Conservation (phyloP, 1,139 yeast genomes). For the Zygoascus sp. region DNA sequence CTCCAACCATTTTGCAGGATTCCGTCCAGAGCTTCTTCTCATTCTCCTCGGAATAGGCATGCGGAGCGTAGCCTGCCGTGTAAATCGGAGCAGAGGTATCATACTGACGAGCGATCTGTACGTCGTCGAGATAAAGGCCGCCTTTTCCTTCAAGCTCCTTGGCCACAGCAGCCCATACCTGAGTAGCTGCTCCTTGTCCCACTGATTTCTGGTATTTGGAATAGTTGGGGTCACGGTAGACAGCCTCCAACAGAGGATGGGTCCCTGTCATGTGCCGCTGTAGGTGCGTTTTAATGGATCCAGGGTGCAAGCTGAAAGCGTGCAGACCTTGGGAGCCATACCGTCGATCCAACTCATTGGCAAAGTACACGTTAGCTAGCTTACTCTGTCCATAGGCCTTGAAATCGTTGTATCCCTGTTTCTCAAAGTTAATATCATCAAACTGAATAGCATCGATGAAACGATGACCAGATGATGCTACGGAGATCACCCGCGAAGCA, state of each 20-base stretch:
- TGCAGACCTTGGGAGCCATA: conserved; percentile 13
- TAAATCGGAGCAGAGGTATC: neutral
- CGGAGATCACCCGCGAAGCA: conserved; percentile 56
- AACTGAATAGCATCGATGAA: conserved; percentile 28
- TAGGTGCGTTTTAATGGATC: conserved; percentile 9
- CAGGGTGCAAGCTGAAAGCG: conserved; percentile 18
- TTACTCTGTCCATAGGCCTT: conserved; percentile 30
- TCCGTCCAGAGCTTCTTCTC: neutral
- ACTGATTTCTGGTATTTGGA: neutral
- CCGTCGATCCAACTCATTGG: neutral
- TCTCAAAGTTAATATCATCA: conserved; percentile 20
- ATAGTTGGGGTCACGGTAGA: no score
- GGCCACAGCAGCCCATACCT: neutral
- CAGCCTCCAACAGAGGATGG: conserved; percentile 6
- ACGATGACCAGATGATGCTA: conserved; percentile 62
- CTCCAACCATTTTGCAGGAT: neutral
- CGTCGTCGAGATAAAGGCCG: neutral
- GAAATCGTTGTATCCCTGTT: conserved; percentile 13
- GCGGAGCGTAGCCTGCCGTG: neutral
- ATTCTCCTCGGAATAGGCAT: neutral
- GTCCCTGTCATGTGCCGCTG: neutral
- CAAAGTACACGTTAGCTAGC: conserved; percentile 25
- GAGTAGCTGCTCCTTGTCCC: conserved; percentile 2
- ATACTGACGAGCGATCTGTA: neutral
- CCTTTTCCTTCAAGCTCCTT: neutral